Conservation (phyloP, 2,329 filamentous ascomycete species). For the Aspergillus chevalieri region DNA sequence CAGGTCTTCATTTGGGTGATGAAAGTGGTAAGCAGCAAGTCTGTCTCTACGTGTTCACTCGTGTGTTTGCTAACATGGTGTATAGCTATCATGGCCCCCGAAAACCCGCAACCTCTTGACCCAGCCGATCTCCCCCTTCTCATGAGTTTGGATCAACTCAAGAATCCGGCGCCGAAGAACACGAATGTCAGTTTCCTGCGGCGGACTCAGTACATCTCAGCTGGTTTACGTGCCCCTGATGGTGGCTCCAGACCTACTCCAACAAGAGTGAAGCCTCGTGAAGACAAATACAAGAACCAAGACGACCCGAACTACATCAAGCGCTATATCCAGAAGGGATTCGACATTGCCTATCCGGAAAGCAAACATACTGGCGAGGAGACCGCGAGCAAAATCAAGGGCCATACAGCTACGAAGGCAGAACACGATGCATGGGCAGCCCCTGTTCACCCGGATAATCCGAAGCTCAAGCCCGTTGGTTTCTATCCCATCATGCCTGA, state of each 20-base stretch:
- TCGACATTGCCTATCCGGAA: conserved; percentile 58
- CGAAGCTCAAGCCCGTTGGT: conserved; percentile 52
- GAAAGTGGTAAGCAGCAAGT: conserved; percentile 65
- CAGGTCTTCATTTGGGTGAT: conserved; percentile 89
- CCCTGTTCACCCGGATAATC: conserved; percentile 55
- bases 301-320: conserved; percentile 58
- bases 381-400: conserved; percentile 46
- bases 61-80: conserved; percentile 8
- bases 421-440: conserved; percentile 55
- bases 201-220: conserved; percentile 82
- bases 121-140: conserved; percentile 80
- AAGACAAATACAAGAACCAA: conserved; percentile 32
- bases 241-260: conserved; percentile 20
- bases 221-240: conserved; percentile 30
- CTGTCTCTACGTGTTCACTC: not conserved
- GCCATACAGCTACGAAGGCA: conserved; percentile 47
- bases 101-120: conserved; percentile 65
- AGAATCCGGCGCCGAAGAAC: conserved; percentile 71
- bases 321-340: conserved; percentile 57
- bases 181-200: conserved; percentile 87
- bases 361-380: conserved; percentile 56
- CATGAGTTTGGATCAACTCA: conserved; percentile 73
- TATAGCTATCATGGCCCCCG: conserved; percentile 72
- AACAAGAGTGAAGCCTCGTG: conserved; percentile 19
- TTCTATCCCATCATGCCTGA: conserved; percentile 58